Evolutionary conservation across 768 basidiomycete genomes (phyloP), one percentile per base, ranked within the genome.

Genomic region (Boletellus ananiceps): DNA sequence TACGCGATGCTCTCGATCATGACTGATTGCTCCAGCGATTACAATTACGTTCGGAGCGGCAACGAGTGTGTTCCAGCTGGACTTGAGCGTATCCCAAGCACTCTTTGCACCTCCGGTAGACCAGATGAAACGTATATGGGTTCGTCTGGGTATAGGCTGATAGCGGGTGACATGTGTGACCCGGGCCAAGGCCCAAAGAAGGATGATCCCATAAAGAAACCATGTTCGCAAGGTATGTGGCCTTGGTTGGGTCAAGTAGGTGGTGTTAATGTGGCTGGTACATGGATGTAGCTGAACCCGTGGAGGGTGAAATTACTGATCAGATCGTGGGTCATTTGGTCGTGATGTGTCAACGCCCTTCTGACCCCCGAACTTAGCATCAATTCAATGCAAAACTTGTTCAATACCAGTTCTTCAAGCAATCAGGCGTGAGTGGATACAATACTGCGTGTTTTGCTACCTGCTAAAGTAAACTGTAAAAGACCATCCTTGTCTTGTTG

Each of bases 101-200:
- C 82, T 4, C 74, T 84, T 1, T 95, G 93, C 58, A 57, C 61
- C 6, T 62, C 67, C 9, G 71, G 72, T 8, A 73, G 72, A 40
- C 68, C 78, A 0, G 73, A 78, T 5, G 74, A 86, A 54, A 81
- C 62, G 7, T 99, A 92, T 63, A 59, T 76, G 63, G 96, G 96
- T 0, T 97, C 94, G 0, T 92, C 89, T 16, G 96, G 96, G 0
- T 99, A 83, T 65, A 78, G 93, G 29, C 82, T 85, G 62, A 91
- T 99, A 50, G 93, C 96, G 3, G 95, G 95, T 0, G 88, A 99
- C 60, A 87, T 84, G 0, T 99, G 96, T 62, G 75, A 74, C 33
- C 75, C 74, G n/a, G 56, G 63, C 4, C 55, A 56, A 12, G 92
- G 88, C 2, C 45, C 73, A 16, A 71, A 76, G 60, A 88, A 88